Evolutionary conservation across 2,329 filamentous ascomycete species (phyloP), one percentile per base, ranked within the genome.

Genomic region (Calonectria naviculata): DNA sequence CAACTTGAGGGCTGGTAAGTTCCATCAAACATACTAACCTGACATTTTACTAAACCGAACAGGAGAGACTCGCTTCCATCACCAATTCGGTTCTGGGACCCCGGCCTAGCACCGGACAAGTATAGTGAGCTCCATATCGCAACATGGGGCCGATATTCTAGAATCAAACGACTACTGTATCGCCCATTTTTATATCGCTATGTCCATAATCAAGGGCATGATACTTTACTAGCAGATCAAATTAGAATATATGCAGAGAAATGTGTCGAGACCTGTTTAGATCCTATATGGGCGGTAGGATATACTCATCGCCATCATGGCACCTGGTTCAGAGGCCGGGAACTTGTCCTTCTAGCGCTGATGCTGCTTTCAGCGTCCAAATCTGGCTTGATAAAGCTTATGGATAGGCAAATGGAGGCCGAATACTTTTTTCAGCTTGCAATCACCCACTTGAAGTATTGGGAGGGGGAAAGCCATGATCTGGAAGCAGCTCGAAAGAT

Each of bases 131-230:
- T 69, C 9, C 67, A 69, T 26, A 65, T 60, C 9, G 61, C 52
- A 31, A 65, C 67, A 44, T 65, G 52, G 41, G 61, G 67, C 21
- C 61, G 67, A 19, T 69, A 65, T 26, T 36, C 52, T 0, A 60
- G 42, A 8, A 52, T 65, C 2, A 65, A 61, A 28, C 31, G 61
- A 28, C 28, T 65, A 1, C 19, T 65, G 3, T 65, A 66, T 29
- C 52, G 62, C 4, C 62, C 67, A 9, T 66, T 66, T 44, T 21
- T 70, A 15, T 70, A 70, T 42, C 61, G 67, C 7, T 68, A 41
- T 34, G 49, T 64, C 9, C 67, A 64, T 38, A 46, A 42, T 13
- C 31, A 49, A 34, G 47, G 24, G 3, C 19, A 41, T 6, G 67
- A 68, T 19, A 12, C 42, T n/a, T 17, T 66, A n/a, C 17, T 61